phyloP scores from a whole-genome alignment of 2,329 filamentous ascomycete genomes.

The Fusarium sp. region DNA sequence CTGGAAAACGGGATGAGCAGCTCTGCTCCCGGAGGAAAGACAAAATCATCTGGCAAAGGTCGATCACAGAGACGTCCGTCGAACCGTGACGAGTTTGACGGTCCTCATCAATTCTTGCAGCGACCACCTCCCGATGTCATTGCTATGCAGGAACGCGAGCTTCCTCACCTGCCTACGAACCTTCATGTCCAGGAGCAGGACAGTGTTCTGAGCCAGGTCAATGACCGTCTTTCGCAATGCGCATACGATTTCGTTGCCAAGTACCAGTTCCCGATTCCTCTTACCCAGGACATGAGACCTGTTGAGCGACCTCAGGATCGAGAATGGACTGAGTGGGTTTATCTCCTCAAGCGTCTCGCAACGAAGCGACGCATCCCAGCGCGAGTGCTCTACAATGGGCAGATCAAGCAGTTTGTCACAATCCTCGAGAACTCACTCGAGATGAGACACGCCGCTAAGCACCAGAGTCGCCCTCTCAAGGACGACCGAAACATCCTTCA shows the following conservation, averaged over 20 bases:
- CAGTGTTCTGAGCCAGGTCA: slow-evolving; percentile 81
- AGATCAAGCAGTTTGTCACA: slow-evolving; percentile 92
- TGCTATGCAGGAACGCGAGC: slow-evolving; percentile 81
- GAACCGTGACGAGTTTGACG: slow-evolving; percentile 90
- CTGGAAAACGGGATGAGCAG: slow-evolving; percentile 62
- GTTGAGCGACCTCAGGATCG: slow-evolving; percentile 80
- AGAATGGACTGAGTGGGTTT: slow-evolving; percentile 94
- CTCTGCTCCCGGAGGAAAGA: slow-evolving; percentile 55
- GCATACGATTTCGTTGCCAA: slow-evolving; percentile 92
- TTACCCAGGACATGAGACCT: slow-evolving; percentile 84
- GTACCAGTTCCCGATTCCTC: slow-evolving; percentile 88
- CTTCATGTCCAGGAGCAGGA: slow-evolving; percentile 88
- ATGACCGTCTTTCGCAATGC: slow-evolving; percentile 85
- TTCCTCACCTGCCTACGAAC: slow-evolving; percentile 85
- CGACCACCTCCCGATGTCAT: slow-evolving; percentile 77
- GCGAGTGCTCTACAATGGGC: slow-evolving; percentile 85
- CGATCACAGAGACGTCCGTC: slow-evolving; percentile 76
- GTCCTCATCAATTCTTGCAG: slow-evolving; percentile 84
- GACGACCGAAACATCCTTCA: slow-evolving; percentile 91
- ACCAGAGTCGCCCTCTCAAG: slow-evolving; percentile 84
- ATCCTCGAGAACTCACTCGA: slow-evolving; percentile 89
- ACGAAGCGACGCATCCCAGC: slow-evolving; percentile 89
- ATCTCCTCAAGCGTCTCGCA: slow-evolving; percentile 84
- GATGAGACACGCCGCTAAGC: slow-evolving; percentile 86
- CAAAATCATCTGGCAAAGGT: slow-evolving; percentile 60